Evolutionary conservation across 2,329 filamentous ascomycete genomes (phyloP).

Genomic region (Cryphonectria japonica): DNA sequence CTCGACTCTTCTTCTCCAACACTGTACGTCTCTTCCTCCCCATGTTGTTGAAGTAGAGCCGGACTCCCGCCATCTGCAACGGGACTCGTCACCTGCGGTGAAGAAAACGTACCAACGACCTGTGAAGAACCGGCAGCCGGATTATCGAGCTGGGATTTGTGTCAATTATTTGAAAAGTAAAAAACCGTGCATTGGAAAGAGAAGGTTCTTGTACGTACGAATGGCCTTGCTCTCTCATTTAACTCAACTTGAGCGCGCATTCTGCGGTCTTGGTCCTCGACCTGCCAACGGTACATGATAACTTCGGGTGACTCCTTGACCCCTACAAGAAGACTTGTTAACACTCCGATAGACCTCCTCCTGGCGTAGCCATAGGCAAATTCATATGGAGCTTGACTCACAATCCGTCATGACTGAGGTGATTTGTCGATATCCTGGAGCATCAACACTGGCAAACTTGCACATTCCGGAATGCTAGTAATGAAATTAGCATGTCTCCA

Average conservation of each 20-base stretch:
- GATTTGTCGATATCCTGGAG: constrained; percentile 66
- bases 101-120: constrained; percentile 24
- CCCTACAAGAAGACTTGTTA: constrained; percentile 36
- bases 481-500: background rate
- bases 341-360: background rate
- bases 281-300: constrained; percentile 61
- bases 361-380: too few species aligned
- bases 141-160: constrained; percentile 6
- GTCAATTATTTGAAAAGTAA: constrained; percentile 4
- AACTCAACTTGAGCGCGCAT: constrained; percentile 49
- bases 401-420: constrained; percentile 53
- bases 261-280: constrained; percentile 59
- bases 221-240: constrained; percentile 49
- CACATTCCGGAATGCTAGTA: constrained; percentile 67
- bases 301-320: constrained; percentile 56
- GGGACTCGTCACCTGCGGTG: constrained; percentile 3
- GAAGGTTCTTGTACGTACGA: constrained; percentile 37
- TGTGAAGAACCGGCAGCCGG: constrained; percentile 8
- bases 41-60: constrained; percentile 14
- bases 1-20: constrained; percentile 17
- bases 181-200: background rate
- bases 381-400: background rate
- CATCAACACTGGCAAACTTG: constrained; percentile 67
- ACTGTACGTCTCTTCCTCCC: constrained; percentile 9
- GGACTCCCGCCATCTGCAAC: constrained; percentile 4